phyloP scores from a whole-genome alignment of 2,329 filamentous ascomycete genomes.

The Peltaster fructicola region DNA sequence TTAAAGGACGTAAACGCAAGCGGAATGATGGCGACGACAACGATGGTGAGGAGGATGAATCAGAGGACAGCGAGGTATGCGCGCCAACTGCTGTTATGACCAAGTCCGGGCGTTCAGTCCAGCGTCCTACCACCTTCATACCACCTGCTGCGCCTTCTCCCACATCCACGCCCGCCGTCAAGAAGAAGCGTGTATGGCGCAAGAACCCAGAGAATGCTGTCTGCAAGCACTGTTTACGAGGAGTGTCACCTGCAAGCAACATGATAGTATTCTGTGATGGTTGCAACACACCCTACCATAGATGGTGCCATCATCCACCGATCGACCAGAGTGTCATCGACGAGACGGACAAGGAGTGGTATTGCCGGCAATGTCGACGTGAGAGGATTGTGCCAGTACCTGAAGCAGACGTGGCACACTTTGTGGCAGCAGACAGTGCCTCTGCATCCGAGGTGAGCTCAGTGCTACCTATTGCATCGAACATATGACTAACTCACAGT shows the following conservation, averaged over 20 bases:
- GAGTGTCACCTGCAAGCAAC: conserved; percentile 54
- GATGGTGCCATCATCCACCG: conserved; percentile 60
- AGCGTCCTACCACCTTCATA: conserved; percentile 46
- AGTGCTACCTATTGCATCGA: neutral
- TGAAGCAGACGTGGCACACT: conserved; percentile 22
- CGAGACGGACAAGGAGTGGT: conserved; percentile 52
- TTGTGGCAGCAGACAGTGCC: conserved; percentile 23
- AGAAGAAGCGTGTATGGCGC: conserved; percentile 40
- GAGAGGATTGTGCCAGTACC: conserved; percentile 26
- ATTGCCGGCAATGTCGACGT: conserved; percentile 45
- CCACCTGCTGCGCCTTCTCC: conserved; percentile 35
- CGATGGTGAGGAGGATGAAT: conserved; percentile 20
- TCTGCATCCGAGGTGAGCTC: conserved; percentile 24
- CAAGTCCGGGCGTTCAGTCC: conserved; percentile 57
- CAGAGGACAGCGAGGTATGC: conserved; percentile 23
- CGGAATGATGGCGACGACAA: conserved; percentile 20
- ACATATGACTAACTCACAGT: conserved; percentile 2
- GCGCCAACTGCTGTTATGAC: conserved; percentile 47
- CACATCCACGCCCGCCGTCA: conserved; percentile 20
- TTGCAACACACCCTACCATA: conserved; percentile 66
- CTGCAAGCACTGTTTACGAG: conserved; percentile 56
- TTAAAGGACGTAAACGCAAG: conserved; percentile 16
- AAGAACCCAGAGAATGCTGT: conserved; percentile 39
- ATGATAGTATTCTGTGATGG: conserved; percentile 75
- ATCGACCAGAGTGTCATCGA: conserved; percentile 53